These are phyloP conservation scores for Ogataea paradorogensis DNA, from an alignment of 805 yeast species.

Conservation along the genomic window DNA sequence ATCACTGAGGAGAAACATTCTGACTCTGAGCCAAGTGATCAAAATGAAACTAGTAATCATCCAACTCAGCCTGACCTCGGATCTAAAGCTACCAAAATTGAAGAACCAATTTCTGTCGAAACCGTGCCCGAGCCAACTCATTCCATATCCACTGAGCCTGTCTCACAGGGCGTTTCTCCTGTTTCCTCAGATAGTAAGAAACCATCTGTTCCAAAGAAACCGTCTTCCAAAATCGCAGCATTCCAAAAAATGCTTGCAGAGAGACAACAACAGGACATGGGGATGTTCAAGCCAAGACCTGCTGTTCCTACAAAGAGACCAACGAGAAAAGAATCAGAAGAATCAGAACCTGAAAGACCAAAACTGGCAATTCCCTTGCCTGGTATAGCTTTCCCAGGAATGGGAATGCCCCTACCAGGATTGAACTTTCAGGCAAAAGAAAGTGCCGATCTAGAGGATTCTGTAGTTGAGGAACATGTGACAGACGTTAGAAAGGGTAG, in stretches of 20 bases:
- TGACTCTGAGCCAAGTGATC: background rate
- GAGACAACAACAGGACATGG: conserved; percentile 41
- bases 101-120: no score
- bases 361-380: conserved; percentile 43
- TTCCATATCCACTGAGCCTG: background rate
- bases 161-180: background rate
- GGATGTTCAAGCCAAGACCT: conserved; percentile 22
- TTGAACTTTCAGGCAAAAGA: conserved; percentile 10
- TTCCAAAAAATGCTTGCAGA: conserved; percentile 71
- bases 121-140: no score
- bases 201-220: conserved; percentile 69
- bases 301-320: conserved; percentile 25
- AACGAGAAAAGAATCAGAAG: conserved; percentile 3
- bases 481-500: conserved; percentile 47
- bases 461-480: conserved; percentile 10
- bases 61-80: no score
- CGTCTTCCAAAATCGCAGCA: conserved; percentile 76
- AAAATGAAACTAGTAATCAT: no score
- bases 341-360: conserved; percentile 35
- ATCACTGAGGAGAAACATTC: background rate
- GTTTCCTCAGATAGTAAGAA: conserved; percentile 1
- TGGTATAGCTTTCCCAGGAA: conserved; percentile 49
- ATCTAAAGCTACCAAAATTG: no score
- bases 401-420: conserved; percentile 29
- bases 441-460: conserved; percentile 2